Evolutionary conservation across 1,284 basidiomycete species (phyloP).

Genomic region (Taiwanofungus camphoratus): DNA sequence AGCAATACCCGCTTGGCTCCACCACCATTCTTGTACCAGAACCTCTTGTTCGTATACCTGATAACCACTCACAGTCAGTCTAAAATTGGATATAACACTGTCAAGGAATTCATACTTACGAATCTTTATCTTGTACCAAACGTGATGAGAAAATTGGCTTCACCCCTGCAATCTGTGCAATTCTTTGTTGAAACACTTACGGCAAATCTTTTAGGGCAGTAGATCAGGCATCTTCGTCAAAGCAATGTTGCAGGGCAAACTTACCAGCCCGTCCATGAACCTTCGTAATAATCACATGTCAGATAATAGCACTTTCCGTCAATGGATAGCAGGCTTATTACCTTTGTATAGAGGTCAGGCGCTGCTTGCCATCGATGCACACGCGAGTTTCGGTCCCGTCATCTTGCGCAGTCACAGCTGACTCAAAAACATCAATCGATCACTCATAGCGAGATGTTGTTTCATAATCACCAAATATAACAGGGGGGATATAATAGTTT

Average conservation of each 20-base stretch:
- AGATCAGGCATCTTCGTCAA: neutral
- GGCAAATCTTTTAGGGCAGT: slow-evolving; percentile 20
- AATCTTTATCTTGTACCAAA: slow-evolving; percentile 45
- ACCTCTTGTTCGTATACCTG: slow-evolving; percentile 38
- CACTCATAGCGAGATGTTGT: neutral
- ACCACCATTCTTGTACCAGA: slow-evolving; percentile 43
- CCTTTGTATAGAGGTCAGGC: slow-evolving; percentile 67
- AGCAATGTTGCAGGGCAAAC: too few relatives aligned
- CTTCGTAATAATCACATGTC: slow-evolving; percentile 26
- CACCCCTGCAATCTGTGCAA: slow-evolving; percentile 5
- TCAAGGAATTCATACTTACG: slow-evolving; percentile 32
- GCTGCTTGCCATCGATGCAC: slow-evolving; percentile 76
- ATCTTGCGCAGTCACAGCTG: slow-evolving; percentile 42
- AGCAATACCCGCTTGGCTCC: slow-evolving; percentile 31
- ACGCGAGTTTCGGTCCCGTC: slow-evolving; percentile 59
- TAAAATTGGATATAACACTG: too few relatives aligned
- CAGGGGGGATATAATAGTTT: slow-evolving; percentile 45
- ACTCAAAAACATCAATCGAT: neutral
- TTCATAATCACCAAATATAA: slow-evolving; percentile 55
- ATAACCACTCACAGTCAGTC: too few relatives aligned
- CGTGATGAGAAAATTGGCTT: neutral
- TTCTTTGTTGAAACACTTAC: slow-evolving; percentile 15
- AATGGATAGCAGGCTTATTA: slow-evolving; percentile 24
- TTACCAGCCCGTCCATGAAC: slow-evolving; percentile 69
- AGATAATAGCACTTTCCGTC: neutral